Evolutionary conservation across 345 rosid genomes (phyloP), one percentile per base, ranked within the genome.

Genomic region (Rubroshorea leprosula): DNA sequence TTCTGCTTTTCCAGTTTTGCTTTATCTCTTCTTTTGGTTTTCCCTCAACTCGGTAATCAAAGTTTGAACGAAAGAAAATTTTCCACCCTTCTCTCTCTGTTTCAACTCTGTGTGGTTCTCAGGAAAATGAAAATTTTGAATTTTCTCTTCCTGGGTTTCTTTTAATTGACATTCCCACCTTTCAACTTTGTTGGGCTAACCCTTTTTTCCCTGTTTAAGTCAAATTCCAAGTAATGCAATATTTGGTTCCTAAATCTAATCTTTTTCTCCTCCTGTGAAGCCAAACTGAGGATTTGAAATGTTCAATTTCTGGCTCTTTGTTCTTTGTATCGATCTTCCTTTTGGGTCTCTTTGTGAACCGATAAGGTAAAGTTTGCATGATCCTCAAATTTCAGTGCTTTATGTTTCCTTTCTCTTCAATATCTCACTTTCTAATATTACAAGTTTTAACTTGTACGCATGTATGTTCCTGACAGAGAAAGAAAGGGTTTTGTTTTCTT

Each of bases 1-100:
- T 69, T 68, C 61, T 64, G 61, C 70, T 75, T 84, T 75, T 66
- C 57, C 59, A 61, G 62, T 64, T 54, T 64, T 76, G 70, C 75
- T 70, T 74, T 68, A 55, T 54, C 51, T 60, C 55, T 57, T 49
- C 57, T 62, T 65, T 54, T 53, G 49, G 54, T 63, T 66, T 61
- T 62, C 67, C 54, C 75, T 68, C 63, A 10, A 61, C 68, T 71
- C 81, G 66, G 64, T 51, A 63, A 61, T 66, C 72, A 76, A 74
- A 67, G 44, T 65, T 54, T 47, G 57, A 38, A 54, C 57, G 23
- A 44, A n/a, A n/a, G n/a, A n/a, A n/a, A n/a, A 25, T 61, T 60
- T 57, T 49, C 22, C 44, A 5, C 61, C 47, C 46, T 38, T 39
- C 29, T 21, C 29, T 54, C 50, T 68, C 55, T 50, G 39, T 18